These are phyloP conservation scores for Hibiscus trionum DNA, from an alignment of 345 rosid genomes.

Conservation along the genomic window DNA sequence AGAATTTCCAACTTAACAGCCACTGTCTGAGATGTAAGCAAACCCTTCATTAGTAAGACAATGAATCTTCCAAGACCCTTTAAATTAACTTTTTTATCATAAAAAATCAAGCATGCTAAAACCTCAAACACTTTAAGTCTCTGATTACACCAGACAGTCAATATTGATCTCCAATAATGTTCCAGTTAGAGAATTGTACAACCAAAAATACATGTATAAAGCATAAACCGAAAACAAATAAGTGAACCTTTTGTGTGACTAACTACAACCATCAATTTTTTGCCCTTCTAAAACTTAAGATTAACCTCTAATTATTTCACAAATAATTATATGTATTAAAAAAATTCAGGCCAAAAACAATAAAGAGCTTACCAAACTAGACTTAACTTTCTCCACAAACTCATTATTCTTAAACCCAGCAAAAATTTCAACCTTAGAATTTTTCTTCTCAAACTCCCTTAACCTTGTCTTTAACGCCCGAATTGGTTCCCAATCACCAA, in stretches of 20 bases:
- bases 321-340: background rate
- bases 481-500: constrained; percentile 77
- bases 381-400: constrained; percentile 75
- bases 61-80: background rate
- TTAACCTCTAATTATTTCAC: background rate
- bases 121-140: background rate
- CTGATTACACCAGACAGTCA: background rate
- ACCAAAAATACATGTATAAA: background rate
- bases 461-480: constrained; percentile 60
- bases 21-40: background rate
- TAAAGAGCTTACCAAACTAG: constrained; percentile 60
- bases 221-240: background rate
- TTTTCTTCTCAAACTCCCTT: constrained; percentile 78
- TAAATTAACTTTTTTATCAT: background rate
- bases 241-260: background rate
- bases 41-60: background rate
- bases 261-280: background rate
- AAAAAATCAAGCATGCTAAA: background rate
- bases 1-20: background rate
- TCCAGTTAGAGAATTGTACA: too few relatives aligned
- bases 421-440: constrained; percentile 41
- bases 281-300: background rate
- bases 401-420: constrained; percentile 68
- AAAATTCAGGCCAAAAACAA: background rate
- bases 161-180: background rate